These are phyloP conservation scores for Periconia sp. DNA, from an alignment of 2,329 filamentous ascomycete genomes.

Conservation along the genomic window DNA sequence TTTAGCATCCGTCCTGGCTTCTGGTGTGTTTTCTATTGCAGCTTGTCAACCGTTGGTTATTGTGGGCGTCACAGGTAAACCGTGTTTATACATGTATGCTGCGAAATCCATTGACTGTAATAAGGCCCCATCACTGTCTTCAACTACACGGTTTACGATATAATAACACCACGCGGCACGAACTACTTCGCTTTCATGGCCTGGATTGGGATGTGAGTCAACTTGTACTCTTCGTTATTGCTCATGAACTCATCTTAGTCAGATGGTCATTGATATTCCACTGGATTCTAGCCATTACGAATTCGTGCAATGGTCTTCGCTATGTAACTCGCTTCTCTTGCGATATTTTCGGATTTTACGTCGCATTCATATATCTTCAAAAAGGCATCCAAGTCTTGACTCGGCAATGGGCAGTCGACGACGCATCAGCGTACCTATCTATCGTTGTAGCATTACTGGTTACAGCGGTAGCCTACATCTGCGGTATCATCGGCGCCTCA, in stretches of 20 bases:
- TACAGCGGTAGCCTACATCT: slow-evolving; percentile 73
- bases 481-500: slow-evolving; percentile 70
- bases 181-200: slow-evolving; percentile 90
- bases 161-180: slow-evolving; percentile 74
- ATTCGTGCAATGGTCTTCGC: slow-evolving; percentile 83
- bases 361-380: slow-evolving; percentile 87
- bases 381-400: slow-evolving; percentile 87
- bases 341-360: slow-evolving; percentile 93
- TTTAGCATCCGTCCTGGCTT: slow-evolving; percentile 79
- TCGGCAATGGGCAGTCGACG: slow-evolving; percentile 65
- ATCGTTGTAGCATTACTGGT: slow-evolving; percentile 76
- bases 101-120: background rate
- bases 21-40: slow-evolving; percentile 77
- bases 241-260: background rate
- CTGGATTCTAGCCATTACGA: slow-evolving; percentile 79
- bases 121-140: slow-evolving; percentile 86
- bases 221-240: background rate
- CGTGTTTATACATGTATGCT: background rate
- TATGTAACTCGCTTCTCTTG: slow-evolving; percentile 91
- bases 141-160: slow-evolving; percentile 92
- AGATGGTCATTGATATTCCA: slow-evolving; percentile 85
- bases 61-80: slow-evolving; percentile 76
- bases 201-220: slow-evolving; percentile 75
- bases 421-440: slow-evolving; percentile 72
- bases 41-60: slow-evolving; percentile 86